Evolutionary conservation across 345 rosid genomes (phyloP).

Genomic region (Laguncularia racemosa): DNA sequence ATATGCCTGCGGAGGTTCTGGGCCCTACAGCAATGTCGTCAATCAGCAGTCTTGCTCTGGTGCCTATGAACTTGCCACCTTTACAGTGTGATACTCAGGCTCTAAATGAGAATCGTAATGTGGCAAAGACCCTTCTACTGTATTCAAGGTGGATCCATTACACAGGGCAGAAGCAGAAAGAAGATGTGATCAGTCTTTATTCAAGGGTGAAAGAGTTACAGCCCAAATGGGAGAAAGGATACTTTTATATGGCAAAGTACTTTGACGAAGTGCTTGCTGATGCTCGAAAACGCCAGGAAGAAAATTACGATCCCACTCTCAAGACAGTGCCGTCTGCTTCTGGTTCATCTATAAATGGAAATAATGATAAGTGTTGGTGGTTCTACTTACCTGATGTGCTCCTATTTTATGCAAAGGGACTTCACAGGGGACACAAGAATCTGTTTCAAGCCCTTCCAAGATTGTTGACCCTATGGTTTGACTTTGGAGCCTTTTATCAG

Average conservation of each 20-base stretch:
- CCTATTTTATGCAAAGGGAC: constrained; percentile 85
- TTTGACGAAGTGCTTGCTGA: constrained; percentile 89
- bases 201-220: constrained; percentile 78
- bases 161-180: constrained; percentile 92
- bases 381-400: constrained; percentile 64
- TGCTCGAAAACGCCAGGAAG: constrained; percentile 91
- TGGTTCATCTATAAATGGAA: constrained; percentile 19
- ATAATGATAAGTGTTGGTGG: constrained; percentile 75
- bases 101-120: constrained; percentile 52
- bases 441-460: constrained; percentile 99
- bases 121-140: constrained; percentile 88
- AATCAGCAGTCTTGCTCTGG: constrained; percentile 67
- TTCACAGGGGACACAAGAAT: constrained; percentile 87
- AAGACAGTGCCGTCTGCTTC: constrained; percentile 36
- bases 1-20: constrained; percentile 79
- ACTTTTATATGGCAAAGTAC: constrained; percentile 88
- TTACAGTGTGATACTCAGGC: constrained; percentile 43
- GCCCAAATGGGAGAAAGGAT: constrained; percentile 94
- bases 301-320: constrained; percentile 45
- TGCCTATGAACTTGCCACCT: constrained; percentile 58
- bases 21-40: constrained; percentile 64
- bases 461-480: constrained; percentile 92
- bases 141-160: constrained; percentile 90
- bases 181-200: constrained; percentile 85
- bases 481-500: constrained; percentile 77